Conservation (phyloP, 1,139 yeast genomes). For the Yarrowia galli region DNA sequence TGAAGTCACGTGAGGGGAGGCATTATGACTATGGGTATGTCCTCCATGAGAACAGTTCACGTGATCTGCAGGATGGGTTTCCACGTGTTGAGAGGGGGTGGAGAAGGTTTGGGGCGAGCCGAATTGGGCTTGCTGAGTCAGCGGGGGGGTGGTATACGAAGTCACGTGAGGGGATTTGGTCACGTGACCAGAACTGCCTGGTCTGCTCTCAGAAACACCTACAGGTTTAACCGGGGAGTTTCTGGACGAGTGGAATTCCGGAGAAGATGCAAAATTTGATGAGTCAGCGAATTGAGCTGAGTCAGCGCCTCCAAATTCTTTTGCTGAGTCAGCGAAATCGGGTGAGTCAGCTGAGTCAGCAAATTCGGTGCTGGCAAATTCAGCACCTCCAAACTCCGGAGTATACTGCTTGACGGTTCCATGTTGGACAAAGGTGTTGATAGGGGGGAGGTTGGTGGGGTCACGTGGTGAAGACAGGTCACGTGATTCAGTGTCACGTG, state of each 20-base stretch:
- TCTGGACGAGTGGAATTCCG: not conserved
- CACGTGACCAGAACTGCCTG: too few relatives aligned
- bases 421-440: not conserved
- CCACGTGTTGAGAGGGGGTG: not conserved
- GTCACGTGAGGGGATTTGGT: not conserved
- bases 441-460: not conserved
- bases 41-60: constrained; percentile 18
- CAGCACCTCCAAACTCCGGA: not conserved
- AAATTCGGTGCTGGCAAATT: not conserved
- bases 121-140: not conserved
- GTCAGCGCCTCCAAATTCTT: not conserved
- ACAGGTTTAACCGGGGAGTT: not conserved
- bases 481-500: too few relatives aligned
- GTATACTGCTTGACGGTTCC: constrained; percentile 1
- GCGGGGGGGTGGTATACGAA: constrained; percentile 4
- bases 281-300: not conserved
- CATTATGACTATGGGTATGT: not conserved
- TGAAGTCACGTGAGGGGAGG: not conserved
- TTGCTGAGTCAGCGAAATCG: too few relatives aligned
- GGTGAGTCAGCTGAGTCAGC: too few relatives aligned
- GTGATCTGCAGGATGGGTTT: constrained; percentile 19
- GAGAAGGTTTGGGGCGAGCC: not conserved
- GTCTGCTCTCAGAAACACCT: too few relatives aligned
- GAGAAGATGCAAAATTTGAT: not conserved
- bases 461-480: not conserved